Evolutionary conservation across 352 stramenopile species (phyloP).

Genomic region (Phytophthora cryptogea): DNA sequence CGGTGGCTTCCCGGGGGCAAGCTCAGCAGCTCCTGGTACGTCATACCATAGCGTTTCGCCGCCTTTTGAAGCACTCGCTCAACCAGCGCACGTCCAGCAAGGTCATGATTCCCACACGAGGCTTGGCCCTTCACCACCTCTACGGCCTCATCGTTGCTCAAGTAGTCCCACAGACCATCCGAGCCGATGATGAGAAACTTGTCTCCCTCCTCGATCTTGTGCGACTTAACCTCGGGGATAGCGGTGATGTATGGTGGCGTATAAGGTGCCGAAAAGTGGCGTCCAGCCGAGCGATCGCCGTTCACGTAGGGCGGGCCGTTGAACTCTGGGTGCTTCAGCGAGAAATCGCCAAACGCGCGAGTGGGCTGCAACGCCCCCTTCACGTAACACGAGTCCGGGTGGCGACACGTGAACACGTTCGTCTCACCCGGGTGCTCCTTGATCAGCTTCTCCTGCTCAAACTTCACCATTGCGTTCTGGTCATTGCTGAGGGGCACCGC

Average conservation of each 20-base stretch:
- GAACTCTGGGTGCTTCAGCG: constrained; percentile 94
- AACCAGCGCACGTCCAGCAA: constrained; percentile 76
- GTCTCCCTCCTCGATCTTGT: constrained; percentile 74
- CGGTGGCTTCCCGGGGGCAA: constrained; percentile 82
- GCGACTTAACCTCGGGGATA: constrained; percentile 80
- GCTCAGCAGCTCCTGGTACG: constrained; percentile 81
- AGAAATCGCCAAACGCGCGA: constrained; percentile 91
- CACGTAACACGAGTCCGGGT: constrained; percentile 93
- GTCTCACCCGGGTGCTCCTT: constrained; percentile 87
- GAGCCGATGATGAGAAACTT: constrained; percentile 97
- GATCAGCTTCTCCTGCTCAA: constrained; percentile 86
- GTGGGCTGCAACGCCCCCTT: constrained; percentile 92
- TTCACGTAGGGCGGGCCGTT: constrained; percentile 85
- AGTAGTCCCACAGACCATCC: constrained; percentile 98
- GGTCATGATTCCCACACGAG: constrained; percentile 64
- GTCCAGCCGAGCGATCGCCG: constrained; percentile 80
- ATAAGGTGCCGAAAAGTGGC: constrained; percentile 89
- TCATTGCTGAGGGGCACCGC: constrained; percentile 88
- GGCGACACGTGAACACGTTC: constrained; percentile 92
- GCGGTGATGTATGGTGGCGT: constrained; percentile 94
- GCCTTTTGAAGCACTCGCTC: constrained; percentile 82
- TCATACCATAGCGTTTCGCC: constrained; percentile 76
- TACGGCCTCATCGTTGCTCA: constrained; percentile 95
- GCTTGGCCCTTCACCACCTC: constrained; percentile 86
- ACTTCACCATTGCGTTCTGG: constrained; percentile 91